These are phyloP conservation scores for Phytophthora sansomeana DNA, from an alignment of 352 stramenopile species.

Conservation along the genomic window DNA sequence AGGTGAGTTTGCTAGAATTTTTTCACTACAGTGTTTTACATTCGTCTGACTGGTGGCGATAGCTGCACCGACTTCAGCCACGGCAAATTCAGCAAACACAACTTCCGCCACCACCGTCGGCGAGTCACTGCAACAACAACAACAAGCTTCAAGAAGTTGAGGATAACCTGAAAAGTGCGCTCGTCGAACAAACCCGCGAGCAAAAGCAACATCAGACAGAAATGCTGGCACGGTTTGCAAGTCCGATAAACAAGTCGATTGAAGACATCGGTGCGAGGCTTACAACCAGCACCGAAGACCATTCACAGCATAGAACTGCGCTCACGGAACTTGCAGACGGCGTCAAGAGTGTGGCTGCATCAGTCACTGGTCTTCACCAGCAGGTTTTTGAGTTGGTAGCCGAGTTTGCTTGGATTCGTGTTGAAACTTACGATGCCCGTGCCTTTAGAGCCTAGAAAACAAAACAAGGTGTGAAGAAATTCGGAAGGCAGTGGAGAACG, in stretches of 20 bases:
- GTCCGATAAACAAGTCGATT: constrained; percentile 35
- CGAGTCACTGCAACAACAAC: constrained; percentile 4
- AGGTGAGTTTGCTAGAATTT: constrained; percentile 23
- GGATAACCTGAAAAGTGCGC: constrained; percentile 12
- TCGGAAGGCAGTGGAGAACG: constrained; percentile 13
- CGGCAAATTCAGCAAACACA: constrained; percentile 25
- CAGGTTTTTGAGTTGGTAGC: constrained; percentile 35
- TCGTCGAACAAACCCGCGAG: constrained; percentile 24
- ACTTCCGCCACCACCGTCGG: not conserved
- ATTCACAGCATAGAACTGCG: constrained; percentile 15
- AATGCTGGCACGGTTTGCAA: constrained; percentile 20
- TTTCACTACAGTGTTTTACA: not conserved
- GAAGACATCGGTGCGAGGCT: constrained; percentile 26
- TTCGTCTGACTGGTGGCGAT: constrained; percentile 8
- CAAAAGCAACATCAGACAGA: constrained; percentile 34
- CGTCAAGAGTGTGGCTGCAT: constrained; percentile 25
- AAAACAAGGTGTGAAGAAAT: constrained; percentile 25
- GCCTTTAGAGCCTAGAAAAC: constrained; percentile 21
- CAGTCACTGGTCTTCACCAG: constrained; percentile 34
- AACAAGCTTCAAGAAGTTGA: constrained; percentile 30
- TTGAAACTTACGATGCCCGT: constrained; percentile 19
- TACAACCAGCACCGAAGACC: not conserved
- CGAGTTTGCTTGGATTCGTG: not conserved
- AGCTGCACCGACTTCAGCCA: constrained; percentile 27
- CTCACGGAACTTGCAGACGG: constrained; percentile 21